These are phyloP conservation scores for Arthrobotrys sphaeroides DNA, from an alignment of 2,329 filamentous ascomycete genomes.

Conservation along the genomic window DNA sequence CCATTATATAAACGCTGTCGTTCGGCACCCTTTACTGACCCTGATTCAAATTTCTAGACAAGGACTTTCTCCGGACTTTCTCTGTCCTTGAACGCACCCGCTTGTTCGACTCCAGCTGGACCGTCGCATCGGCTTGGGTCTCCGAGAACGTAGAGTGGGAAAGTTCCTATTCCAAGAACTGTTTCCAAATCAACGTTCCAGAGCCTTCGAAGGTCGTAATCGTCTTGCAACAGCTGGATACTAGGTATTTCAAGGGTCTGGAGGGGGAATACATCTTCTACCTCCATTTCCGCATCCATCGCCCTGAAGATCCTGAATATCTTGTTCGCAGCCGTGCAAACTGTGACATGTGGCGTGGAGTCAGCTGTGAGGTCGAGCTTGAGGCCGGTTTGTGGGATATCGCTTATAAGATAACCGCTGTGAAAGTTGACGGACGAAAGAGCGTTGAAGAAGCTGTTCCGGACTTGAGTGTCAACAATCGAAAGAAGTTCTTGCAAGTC, in stretches of 20 bases:
- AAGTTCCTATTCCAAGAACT: constrained; percentile 69
- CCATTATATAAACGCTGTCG: constrained; percentile 16
- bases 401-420: constrained; percentile 76
- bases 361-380: constrained; percentile 79
- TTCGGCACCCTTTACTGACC: constrained; percentile 68
- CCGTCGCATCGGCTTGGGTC: constrained; percentile 70
- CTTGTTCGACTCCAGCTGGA: constrained; percentile 70
- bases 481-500: constrained; percentile 78
- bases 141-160: constrained; percentile 72
- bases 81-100: constrained; percentile 71
- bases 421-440: constrained; percentile 65
- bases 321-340: constrained; percentile 55
- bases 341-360: constrained; percentile 72
- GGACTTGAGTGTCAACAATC: constrained; percentile 63
- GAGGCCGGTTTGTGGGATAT: constrained; percentile 79
- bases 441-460: constrained; percentile 75
- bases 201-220: constrained; percentile 69
- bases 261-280: constrained; percentile 69
- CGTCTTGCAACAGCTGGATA: constrained; percentile 71
- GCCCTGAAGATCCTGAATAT: constrained; percentile 63
- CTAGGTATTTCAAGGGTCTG: constrained; percentile 71
- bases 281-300: constrained; percentile 67
- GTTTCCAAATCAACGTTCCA: constrained; percentile 69
- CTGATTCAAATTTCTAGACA: constrained; percentile 59
- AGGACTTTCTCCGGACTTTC: constrained; percentile 72